Percentiles rank a stretch among this genome's conserved stretches.
These are phyloP conservation scores for Monoraphidium neglectum DNA, from an alignment of 139 green algal species.

Conservation along the genomic window DNA sequence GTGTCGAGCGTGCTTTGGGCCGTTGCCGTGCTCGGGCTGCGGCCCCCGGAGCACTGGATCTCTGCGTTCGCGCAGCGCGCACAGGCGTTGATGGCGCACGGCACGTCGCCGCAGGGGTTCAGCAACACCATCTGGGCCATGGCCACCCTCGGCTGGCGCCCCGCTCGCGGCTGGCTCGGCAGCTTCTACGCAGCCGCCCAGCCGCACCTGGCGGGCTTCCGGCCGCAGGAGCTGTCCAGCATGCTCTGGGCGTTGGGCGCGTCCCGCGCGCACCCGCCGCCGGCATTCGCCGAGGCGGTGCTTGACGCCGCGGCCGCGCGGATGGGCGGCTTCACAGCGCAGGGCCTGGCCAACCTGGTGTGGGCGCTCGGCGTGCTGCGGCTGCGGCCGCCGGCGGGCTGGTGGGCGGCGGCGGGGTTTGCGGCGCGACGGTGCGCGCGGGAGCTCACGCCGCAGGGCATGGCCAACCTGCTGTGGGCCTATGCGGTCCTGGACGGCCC, in stretches of 20 bases:
- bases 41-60: not conserved
- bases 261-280: slow-evolving; percentile 2
- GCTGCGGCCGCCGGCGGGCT: slow-evolving; percentile 14
- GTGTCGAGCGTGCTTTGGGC: slow-evolving; percentile 40
- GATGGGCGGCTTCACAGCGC: slow-evolving; percentile 2
- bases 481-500: slow-evolving; percentile 6
- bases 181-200: slow-evolving; percentile 8
- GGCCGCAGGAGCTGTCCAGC: slow-evolving; percentile 31
- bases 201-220: slow-evolving; percentile 17
- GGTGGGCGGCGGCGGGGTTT: slow-evolving; percentile 25
- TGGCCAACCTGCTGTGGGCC: slow-evolving; percentile 42
- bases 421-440: not conserved
- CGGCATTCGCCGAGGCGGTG: not conserved
- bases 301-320: not conserved
- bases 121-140: slow-evolving; percentile 26
- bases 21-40: slow-evolving; percentile 17
- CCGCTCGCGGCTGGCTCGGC: slow-evolving; percentile 1
- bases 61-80: not conserved
- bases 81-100: slow-evolving; percentile 1
- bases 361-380: slow-evolving; percentile 37
- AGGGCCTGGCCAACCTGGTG: slow-evolving; percentile 27
- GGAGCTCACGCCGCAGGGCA: slow-evolving; percentile 25
- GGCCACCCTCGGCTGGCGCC: not conserved
- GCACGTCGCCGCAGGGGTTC: slow-evolving; percentile 25
- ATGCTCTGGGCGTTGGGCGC: slow-evolving; percentile 25